Base-by-base conservation (phyloP, 768 basidiomycete species). In the Pulveroboletus sp. region DNA sequence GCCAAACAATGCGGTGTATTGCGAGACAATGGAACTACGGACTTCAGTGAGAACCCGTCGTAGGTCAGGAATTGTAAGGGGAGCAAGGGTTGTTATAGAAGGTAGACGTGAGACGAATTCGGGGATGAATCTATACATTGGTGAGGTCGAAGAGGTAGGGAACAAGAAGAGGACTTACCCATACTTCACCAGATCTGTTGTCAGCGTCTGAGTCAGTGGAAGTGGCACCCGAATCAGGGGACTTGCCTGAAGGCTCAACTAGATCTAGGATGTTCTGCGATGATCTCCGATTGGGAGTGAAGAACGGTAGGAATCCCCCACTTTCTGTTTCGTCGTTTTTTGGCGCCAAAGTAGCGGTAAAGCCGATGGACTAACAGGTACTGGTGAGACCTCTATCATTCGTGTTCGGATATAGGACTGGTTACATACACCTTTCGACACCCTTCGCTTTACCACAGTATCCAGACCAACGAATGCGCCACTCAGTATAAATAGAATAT, bases 401-500 rank as follows among this genome's bases (percentile, higher is more conserved):
- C 1, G 14, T 27, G 14, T 42, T 35, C 9, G 28, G 10, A 39
- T 9, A 43, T 28, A n/a, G 47, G 26, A 27, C 24, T 33, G 10
- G 42, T 24, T 26, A 75, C 87, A 57, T 65, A 93, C 93, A 6
- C 92, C 92, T 71, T 91, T 93, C 10, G 85, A 82, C 10, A 92
- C 75, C 35, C 93, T 77, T 46, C 83, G 75, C 63, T 83, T 85
- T 55, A 98, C 82, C 24, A 97, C 70, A 44, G 75, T 80, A 38
- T 96, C 93, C 43, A 97, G 70, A 0, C 94, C 94, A 9, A 96
- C 93, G 63, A 96, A 96, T 2, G 95, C 95, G 2, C 95, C 95
- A 43, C 92, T 93, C 10, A 95, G 66, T 52, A 98, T 88, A 69
- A 98, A 98, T n/a, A 98, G 72, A 24, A 97, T 81, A 59, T 97